Evolutionary conservation across 1,139 yeast species (phyloP).

Genomic region (Geotrichum histeridarum): DNA sequence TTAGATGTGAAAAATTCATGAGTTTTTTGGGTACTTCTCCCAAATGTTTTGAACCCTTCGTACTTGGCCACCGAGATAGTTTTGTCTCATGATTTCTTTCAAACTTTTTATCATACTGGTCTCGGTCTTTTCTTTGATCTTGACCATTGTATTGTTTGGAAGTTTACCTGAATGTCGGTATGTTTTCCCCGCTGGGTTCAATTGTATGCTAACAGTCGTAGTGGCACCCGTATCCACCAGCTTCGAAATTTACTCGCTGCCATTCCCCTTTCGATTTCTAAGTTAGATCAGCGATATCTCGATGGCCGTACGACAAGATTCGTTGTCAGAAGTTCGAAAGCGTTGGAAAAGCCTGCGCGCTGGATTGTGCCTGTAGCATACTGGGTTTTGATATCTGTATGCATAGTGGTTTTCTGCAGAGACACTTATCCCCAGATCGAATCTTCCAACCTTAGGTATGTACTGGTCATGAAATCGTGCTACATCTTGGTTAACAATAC

Average conservation of each 20-base stretch:
- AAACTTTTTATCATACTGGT: slow-evolving; percentile 18
- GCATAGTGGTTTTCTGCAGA: slow-evolving; percentile 46
- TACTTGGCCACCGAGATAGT: neutral
- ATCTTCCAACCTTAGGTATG: slow-evolving; percentile 4
- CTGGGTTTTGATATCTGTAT: slow-evolving; percentile 42
- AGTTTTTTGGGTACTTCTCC: neutral
- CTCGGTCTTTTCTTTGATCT: slow-evolving; percentile 25
- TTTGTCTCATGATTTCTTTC: slow-evolving; percentile 7
- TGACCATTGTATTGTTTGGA: slow-evolving; percentile 46
- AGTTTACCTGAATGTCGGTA: slow-evolving; percentile 48
- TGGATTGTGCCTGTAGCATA: slow-evolving; percentile 51
- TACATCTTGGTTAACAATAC: neutral
- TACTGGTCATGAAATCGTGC: neutral
- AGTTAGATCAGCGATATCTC: slow-evolving; percentile 16
- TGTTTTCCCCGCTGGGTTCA: slow-evolving; percentile 24
- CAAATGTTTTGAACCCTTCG: neutral
- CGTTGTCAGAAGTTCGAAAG: slow-evolving; percentile 1
- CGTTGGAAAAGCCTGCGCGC: slow-evolving; percentile 19
- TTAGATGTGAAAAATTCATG: no score
- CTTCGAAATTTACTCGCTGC: slow-evolving; percentile 13
- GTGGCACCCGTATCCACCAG: slow-evolving; percentile 24
- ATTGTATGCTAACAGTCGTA: slow-evolving; percentile 30
- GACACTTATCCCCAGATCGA: slow-evolving; percentile 40
- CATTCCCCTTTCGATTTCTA: slow-evolving; percentile 11
- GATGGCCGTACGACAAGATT: neutral